Evolutionary conservation across 306 rosid species (phyloP).

Genomic region (Acacia crassicarpa): DNA sequence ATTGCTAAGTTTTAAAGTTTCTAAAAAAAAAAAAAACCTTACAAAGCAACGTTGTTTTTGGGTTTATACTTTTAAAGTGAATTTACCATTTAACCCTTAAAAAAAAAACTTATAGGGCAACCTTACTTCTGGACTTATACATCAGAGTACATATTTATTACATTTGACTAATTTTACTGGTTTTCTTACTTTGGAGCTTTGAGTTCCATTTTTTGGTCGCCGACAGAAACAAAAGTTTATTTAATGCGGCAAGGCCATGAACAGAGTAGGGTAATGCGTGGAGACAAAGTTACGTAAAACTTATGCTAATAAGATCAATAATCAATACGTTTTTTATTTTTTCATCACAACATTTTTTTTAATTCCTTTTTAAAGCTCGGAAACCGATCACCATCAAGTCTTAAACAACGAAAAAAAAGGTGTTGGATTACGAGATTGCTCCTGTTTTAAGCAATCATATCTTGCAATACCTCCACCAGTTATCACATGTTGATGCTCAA

Average conservation of each 20-base stretch:
- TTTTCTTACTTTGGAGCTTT: no score
- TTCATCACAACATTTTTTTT: neutral
- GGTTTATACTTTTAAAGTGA: no score
- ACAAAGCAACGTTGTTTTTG: no score
- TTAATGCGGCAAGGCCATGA: neutral
- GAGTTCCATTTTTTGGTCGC: neutral
- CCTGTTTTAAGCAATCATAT: neutral
- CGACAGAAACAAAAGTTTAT: neutral
- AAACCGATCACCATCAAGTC: neutral
- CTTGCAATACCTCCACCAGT: neutral
- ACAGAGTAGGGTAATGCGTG: neutral
- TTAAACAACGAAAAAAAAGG: neutral
- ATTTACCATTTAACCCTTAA: no score
- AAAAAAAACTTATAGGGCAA: no score
- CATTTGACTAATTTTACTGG: no score
- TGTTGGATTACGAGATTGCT: neutral
- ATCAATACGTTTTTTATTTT: neutral
- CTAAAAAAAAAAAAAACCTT: no score
- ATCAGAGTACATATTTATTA: no score
- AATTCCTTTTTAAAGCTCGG: neutral
- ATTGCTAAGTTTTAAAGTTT: no score
- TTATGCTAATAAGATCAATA: neutral
- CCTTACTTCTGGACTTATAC: no score
- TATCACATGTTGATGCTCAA: neutral
- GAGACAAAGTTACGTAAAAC: conserved; percentile 1